A percentile compares a stretch with the other conserved stretches of the same genome.
Conservation (phyloP, 139 green algal species). For the Tetraselmis chui region DNA sequence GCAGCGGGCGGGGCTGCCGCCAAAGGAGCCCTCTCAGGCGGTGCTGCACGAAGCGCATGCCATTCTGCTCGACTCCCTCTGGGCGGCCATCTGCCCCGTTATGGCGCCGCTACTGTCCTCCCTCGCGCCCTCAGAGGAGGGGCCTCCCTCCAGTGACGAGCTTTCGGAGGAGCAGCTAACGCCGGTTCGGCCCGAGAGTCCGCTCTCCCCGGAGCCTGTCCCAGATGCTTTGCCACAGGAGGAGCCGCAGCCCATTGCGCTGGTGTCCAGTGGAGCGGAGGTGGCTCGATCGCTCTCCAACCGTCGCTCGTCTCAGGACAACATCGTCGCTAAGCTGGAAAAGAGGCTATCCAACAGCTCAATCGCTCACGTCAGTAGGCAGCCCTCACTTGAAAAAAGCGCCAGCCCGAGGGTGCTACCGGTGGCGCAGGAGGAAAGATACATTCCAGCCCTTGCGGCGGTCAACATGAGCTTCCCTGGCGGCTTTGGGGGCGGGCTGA, state of each 20-base stretch:
- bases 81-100: background rate
- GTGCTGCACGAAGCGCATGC: background rate
- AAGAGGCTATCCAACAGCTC: background rate
- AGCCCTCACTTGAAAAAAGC: background rate
- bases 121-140: background rate
- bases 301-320: background rate
- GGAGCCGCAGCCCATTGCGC: background rate
- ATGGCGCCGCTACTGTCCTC: background rate
- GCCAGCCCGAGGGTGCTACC: too few relatives aligned
- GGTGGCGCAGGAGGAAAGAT: background rate
- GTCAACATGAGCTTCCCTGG: background rate
- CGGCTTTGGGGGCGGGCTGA: background rate
- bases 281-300: background rate
- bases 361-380: background rate
- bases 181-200: background rate
- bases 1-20: background rate
- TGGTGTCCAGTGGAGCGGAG: background rate
- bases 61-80: background rate
- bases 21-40: background rate
- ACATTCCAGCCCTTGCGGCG: background rate
- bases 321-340: background rate
- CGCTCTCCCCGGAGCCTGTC: background rate
- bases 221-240: too few relatives aligned
- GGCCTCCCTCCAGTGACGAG: background rate
- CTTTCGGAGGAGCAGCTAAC: background rate